These are phyloP conservation scores for Eimeria falciformis DNA, from an alignment of 169 alveolate genomes.

Conservation along the genomic window DNA sequence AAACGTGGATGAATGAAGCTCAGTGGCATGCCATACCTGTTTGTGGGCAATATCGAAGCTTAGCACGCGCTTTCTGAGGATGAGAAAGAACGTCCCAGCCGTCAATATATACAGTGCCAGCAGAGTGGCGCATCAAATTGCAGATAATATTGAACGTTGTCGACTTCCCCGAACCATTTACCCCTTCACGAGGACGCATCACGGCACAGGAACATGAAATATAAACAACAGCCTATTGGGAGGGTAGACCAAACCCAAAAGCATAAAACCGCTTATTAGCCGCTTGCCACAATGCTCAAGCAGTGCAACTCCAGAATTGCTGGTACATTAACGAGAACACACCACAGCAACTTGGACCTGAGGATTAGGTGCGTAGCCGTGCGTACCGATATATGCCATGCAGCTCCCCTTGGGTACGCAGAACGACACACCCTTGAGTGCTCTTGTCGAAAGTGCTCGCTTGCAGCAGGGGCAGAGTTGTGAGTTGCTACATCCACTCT, in stretches of 20 bases:
- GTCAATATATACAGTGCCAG: slow-evolving; percentile 42
- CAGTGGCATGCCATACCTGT: not conserved
- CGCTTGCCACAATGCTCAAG: too few species aligned
- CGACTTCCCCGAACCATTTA: slow-evolving; percentile 70
- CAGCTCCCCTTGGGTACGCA: slow-evolving; percentile 66
- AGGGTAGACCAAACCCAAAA: not conserved
- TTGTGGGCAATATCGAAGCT: slow-evolving; percentile 63
- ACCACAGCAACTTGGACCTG: too few species aligned
- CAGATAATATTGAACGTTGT: slow-evolving; percentile 64
- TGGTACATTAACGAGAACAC: too few species aligned
- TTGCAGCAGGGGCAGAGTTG: slow-evolving; percentile 59
- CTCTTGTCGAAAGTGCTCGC: slow-evolving; percentile 37
- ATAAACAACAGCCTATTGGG: too few species aligned
- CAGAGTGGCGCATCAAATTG: slow-evolving; percentile 53
- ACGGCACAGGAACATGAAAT: too few species aligned
- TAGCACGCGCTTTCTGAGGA: slow-evolving; percentile 30
- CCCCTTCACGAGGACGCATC: not conserved
- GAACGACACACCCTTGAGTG: slow-evolving; percentile 55
- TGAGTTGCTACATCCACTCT: not conserved
- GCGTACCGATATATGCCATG: slow-evolving; percentile 55
- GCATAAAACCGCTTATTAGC: too few species aligned
- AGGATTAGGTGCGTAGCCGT: not conserved
- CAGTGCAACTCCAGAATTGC: not conserved
- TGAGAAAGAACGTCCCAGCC: slow-evolving; percentile 44
- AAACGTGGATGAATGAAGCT: not conserved